These are phyloP conservation scores for Sarcodon aspratus DNA, from an alignment of 768 basidiomycete species.

Conservation along the genomic window DNA sequence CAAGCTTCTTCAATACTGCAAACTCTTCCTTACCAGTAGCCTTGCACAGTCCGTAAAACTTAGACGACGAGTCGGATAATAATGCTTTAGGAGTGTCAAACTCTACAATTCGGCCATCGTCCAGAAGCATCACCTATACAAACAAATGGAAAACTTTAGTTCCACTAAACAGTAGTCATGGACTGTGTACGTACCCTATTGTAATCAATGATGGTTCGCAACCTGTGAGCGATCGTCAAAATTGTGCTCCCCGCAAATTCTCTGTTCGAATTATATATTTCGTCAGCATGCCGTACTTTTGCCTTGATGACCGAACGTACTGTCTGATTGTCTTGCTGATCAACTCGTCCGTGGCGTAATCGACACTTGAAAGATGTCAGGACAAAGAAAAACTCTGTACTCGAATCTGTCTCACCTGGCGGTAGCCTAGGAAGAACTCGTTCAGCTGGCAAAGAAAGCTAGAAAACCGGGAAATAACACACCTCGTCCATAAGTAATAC, in stretches of 20 bases:
- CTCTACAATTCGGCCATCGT: conserved; percentile 69
- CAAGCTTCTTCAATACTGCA: conserved; percentile 55
- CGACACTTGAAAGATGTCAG: too few species aligned
- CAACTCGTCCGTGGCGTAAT: conserved; percentile 83
- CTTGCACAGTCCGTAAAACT: conserved; percentile 58
- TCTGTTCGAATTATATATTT: too few species aligned
- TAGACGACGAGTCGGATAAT: conserved; percentile 43
- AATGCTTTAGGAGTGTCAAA: conserved; percentile 55
- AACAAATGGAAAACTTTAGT: too few species aligned
- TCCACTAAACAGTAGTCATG: conserved; percentile 22
- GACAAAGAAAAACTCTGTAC: too few species aligned
- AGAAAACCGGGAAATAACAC: conserved; percentile 13
- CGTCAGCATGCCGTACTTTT: too few species aligned
- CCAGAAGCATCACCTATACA: conserved; percentile 67
- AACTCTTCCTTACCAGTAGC: conserved; percentile 72
- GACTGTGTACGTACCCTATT: too few species aligned
- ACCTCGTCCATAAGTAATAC: conserved; percentile 83
- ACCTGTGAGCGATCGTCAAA: conserved; percentile 71
- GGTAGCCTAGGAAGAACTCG: neutral
- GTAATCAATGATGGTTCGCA: conserved; percentile 76
- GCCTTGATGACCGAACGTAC: too few species aligned
- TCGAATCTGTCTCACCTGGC: too few species aligned
- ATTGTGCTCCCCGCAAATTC: conserved; percentile 77
- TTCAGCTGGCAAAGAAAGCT: neutral
- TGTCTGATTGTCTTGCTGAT: conserved; percentile 74